Percentiles rank a stretch among this genome's conserved stretches.
Evolutionary conservation across 179 eudicot species (phyloP).

Genomic region (Silene vulgaris): DNA sequence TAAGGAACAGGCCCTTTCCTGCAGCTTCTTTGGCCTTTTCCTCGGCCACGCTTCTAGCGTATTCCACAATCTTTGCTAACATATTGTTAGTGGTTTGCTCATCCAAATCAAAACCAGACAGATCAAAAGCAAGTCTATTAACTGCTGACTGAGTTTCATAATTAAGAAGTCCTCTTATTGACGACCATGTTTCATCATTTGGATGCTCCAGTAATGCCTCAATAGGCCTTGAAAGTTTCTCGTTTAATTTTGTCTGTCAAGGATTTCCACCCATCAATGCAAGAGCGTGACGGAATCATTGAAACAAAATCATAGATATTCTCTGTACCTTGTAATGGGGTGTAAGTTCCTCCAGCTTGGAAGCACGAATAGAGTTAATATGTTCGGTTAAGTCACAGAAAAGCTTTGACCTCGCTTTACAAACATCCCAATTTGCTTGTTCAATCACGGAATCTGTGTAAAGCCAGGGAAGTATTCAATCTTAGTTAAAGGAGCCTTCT

Average conservation of each 20-base stretch:
- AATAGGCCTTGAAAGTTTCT: conserved; percentile 69
- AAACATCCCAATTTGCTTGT: conserved; percentile 79
- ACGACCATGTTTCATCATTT: conserved; percentile 84
- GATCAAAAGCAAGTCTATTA: conserved; percentile 58
- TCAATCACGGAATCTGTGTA: conserved; percentile 58
- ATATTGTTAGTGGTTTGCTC: conserved; percentile 51
- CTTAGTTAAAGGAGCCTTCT: neutral
- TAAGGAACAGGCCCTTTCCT: conserved; percentile 67
- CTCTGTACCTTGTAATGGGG: conserved; percentile 59
- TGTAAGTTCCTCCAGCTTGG: conserved; percentile 81
- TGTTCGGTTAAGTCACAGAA: conserved; percentile 79
- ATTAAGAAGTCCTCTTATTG: conserved; percentile 68
- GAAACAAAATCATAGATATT: too few relatives aligned
- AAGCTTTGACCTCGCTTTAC: conserved; percentile 73
- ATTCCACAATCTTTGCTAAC: conserved; percentile 50
- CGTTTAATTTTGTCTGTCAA: conserved; percentile 58
- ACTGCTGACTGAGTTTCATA: conserved; percentile 71
- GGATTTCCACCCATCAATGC: neutral
- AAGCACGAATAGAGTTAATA: conserved; percentile 56
- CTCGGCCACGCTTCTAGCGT: conserved; percentile 77
- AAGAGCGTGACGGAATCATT: neutral
- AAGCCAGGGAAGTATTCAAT: neutral
- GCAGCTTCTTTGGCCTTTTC: conserved; percentile 85
- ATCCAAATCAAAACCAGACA: conserved; percentile 83
- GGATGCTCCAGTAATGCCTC: conserved; percentile 90